A percentile compares a stretch with the other conserved stretches of the same genome.
These are phyloP conservation scores for Phytophthora melonis DNA, from an alignment of 352 stramenopile species.

Conservation along the genomic window DNA sequence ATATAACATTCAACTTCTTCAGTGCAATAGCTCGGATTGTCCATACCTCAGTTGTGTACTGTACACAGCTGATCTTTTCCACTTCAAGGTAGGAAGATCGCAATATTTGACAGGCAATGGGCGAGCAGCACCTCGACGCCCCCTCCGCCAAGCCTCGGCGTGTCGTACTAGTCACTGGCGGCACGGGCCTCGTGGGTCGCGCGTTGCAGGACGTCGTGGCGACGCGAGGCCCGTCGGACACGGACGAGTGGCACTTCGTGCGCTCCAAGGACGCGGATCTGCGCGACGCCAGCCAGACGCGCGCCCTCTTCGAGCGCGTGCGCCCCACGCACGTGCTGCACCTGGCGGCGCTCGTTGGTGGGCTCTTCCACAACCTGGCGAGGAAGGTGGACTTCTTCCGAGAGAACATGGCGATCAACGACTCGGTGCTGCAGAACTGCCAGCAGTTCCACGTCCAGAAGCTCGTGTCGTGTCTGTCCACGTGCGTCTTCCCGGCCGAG, in stretches of 20 bases:
- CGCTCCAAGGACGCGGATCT: conserved; percentile 95
- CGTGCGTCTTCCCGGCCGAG: conserved; percentile 99
- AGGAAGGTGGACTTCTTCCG: conserved; percentile 98
- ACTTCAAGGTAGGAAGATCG: not conserved
- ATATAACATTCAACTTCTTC: too few relatives aligned
- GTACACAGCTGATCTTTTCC: not conserved
- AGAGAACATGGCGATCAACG: conserved; percentile 99
- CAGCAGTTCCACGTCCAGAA: conserved; percentile 90
- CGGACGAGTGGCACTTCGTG: conserved; percentile 95
- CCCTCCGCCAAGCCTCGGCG: conserved; percentile 8
- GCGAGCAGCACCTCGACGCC: not conserved
- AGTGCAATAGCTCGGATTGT: too few relatives aligned
- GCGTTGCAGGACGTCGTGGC: conserved; percentile 76
- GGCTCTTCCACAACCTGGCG: conserved; percentile 86
- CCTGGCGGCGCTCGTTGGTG: conserved; percentile 95
- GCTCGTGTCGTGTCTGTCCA: conserved; percentile 98
- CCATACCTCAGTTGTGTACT: too few relatives aligned
- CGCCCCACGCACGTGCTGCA: conserved; percentile 98
- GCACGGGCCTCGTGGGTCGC: conserved; percentile 94
- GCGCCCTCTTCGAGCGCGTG: conserved; percentile 94
- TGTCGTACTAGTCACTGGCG: conserved; percentile 95
- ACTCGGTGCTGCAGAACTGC: conserved; percentile 98
- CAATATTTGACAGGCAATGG: conserved; percentile 15
- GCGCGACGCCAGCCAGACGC: conserved; percentile 78
- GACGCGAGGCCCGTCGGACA: conserved; percentile 11